Evolutionary conservation across 2,329 filamentous ascomycete genomes (phyloP), one percentile per base, ranked within the genome.

Genomic region (Teratosphaeria pseudoeucalypti): DNA sequence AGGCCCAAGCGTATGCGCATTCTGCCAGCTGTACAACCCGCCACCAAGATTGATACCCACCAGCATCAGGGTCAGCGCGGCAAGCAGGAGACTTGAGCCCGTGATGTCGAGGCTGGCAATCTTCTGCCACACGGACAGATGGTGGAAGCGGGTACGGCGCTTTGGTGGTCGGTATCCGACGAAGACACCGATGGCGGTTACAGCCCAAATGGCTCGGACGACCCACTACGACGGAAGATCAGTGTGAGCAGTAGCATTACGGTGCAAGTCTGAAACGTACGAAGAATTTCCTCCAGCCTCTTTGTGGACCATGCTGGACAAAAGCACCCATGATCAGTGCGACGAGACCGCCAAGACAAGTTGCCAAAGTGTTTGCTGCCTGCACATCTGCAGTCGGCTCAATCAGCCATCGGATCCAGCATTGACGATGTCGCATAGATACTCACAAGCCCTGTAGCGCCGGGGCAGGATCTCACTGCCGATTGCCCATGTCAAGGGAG

Each of bases 21-120:
- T 66, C 47, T 66, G 68, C 73, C 73, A 75, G 2, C 68, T 67
- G 62, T 72, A 73, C 10, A 63, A 59, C 1, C 63, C 63, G 11
- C 71, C 70, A 7, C 71, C 71, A 64, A 72, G 68, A 52, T 66
- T 70, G 34, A 73, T 60, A 32, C 69, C 72, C 26, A 58, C 43
- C 6, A 66, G 57, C 47, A 67, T 62, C n/a, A 66, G 57, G 3
- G 63, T 60, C 23, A 67, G 47, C 5, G 63, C 65, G n/a, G 63
- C 37, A 6, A 59, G 61, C 0, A 66, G 61, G 9, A 67, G 56
- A 14, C 37, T 56, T 16, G 60, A 57, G 11, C 65, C 65, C 39
- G 60, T 49, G 26, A 63, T 60, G 52, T 67, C 65, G 14, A 67
- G 60, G 23, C 54, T 19, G 6, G 39, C 19, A 7, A 66, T 34